phyloP scores from a whole-genome alignment of 352 stramenopile species.

The Phytopythium boreale region DNA sequence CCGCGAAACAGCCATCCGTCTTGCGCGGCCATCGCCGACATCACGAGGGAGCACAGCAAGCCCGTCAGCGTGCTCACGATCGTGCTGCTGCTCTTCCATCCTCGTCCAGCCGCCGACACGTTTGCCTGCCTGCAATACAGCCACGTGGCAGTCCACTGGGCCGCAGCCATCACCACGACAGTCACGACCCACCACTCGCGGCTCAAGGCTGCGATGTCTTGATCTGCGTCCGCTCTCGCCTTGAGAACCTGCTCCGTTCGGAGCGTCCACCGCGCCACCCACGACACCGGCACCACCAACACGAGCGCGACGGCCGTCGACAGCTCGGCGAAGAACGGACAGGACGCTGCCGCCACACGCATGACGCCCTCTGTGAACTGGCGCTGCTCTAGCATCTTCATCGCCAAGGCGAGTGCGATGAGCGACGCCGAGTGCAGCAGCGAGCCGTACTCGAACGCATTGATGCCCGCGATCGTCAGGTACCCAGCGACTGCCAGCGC shows the following conservation, averaged over 20 bases:
- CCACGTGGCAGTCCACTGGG: neutral
- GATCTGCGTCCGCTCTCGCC: slow-evolving; percentile 16
- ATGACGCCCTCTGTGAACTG: slow-evolving; percentile 19
- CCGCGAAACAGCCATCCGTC: slow-evolving; percentile 1
- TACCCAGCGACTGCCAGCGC: slow-evolving; percentile 35
- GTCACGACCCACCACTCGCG: slow-evolving; percentile 4
- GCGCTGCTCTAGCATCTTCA: slow-evolving; percentile 18
- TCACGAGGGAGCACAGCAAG: neutral
- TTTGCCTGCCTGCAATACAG: neutral
- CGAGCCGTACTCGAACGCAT: slow-evolving; percentile 62
- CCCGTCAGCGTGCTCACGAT: neutral
- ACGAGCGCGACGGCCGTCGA: slow-evolving; percentile 28
- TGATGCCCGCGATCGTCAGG: slow-evolving; percentile 57
- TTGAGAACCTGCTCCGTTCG: slow-evolving; percentile 24
- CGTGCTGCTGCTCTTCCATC: neutral
- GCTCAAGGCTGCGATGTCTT: slow-evolving; percentile 4
- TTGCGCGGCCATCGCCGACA: neutral
- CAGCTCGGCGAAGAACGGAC: slow-evolving; percentile 37
- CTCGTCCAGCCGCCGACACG: neutral
- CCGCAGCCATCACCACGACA: slow-evolving; percentile 10
- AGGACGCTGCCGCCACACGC: slow-evolving; percentile 17
- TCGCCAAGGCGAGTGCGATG: slow-evolving; percentile 38
- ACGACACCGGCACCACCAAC: slow-evolving; percentile 31
- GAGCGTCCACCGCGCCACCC: slow-evolving; percentile 22
- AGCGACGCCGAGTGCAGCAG: slow-evolving; percentile 52